These are phyloP conservation scores for Cyberlindnera saturnus DNA, from an alignment of 805 yeast genomes.

Conservation along the genomic window DNA sequence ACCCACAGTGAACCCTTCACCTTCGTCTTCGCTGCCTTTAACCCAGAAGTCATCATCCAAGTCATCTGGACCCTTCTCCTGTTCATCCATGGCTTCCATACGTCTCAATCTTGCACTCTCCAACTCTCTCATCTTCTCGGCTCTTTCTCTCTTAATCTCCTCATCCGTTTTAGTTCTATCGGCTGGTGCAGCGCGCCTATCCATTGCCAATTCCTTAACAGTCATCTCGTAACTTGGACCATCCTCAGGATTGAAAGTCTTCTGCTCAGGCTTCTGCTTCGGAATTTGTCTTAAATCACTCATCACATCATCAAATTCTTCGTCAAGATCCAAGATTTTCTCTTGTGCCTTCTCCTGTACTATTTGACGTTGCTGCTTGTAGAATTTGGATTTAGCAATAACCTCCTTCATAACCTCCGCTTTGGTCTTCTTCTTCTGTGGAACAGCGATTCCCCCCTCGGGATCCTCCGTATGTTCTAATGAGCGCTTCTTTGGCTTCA, in stretches of 20 bases:
- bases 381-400: constrained; percentile 74
- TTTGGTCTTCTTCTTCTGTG: constrained; percentile 60
- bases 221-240: constrained; percentile 53
- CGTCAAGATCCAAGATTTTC: constrained; percentile 63
- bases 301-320: constrained; percentile 67
- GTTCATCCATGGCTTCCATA: constrained; percentile 60
- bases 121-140: constrained; percentile 51
- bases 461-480: constrained; percentile 21
- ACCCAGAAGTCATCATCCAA: constrained; percentile 66
- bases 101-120: constrained; percentile 66
- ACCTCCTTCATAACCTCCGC: constrained; percentile 84
- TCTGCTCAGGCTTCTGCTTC: constrained; percentile 23
- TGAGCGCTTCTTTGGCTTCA: constrained; percentile 30
- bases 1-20: constrained; percentile 37
- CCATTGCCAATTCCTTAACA: constrained; percentile 61
- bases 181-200: constrained; percentile 73
- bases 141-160: constrained; percentile 55
- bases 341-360: constrained; percentile 54
- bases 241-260: constrained; percentile 29
- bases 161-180: constrained; percentile 77
- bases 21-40: constrained; percentile 42
- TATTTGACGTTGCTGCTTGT: constrained; percentile 70
- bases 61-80: constrained; percentile 58
- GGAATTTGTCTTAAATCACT: constrained; percentile 36
- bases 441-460: constrained; percentile 35